phyloP scores from a whole-genome alignment of 192 early-diverging fungal genomes.

The Coemansia aciculifera region DNA sequence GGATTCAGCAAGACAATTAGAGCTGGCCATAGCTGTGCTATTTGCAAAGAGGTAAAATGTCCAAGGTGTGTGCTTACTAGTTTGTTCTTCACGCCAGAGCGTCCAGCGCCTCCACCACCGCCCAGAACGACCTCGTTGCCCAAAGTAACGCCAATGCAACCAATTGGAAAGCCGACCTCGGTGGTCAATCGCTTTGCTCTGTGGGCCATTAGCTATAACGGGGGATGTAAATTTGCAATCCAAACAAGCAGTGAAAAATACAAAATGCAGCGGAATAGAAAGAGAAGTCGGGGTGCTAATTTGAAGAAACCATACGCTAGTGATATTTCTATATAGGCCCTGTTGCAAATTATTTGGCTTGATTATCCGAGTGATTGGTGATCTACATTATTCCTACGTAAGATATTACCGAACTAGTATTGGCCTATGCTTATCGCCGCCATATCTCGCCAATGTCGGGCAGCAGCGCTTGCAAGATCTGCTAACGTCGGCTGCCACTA shows the following conservation, averaged over 20 bases:
- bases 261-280: neutral
- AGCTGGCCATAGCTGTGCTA: neutral
- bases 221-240: neutral
- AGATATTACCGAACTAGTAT: neutral
- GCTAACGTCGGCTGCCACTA: neutral
- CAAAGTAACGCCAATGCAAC: conserved; percentile 60
- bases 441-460: neutral
- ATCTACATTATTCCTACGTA: neutral
- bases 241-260: neutral
- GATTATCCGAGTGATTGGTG: neutral
- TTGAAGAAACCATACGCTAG: neutral
- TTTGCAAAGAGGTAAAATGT: neutral
- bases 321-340: neutral
- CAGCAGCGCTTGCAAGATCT: neutral
- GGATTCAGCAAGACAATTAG: neutral
- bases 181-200: conserved; percentile 23
- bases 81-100: conserved; percentile 85
- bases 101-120: conserved; percentile 84
- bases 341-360: neutral
- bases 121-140: conserved; percentile 66
- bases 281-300: neutral
- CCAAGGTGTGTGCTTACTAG: conserved; percentile 59
- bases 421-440: neutral
- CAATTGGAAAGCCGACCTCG: conserved; percentile 63
- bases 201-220: neutral